Percentiles rank a stretch among this genome's conserved stretches.
Evolutionary conservation across 495 filamentous ascomycete species (phyloP).

Genomic region (Stereocaulon alpinum): DNA sequence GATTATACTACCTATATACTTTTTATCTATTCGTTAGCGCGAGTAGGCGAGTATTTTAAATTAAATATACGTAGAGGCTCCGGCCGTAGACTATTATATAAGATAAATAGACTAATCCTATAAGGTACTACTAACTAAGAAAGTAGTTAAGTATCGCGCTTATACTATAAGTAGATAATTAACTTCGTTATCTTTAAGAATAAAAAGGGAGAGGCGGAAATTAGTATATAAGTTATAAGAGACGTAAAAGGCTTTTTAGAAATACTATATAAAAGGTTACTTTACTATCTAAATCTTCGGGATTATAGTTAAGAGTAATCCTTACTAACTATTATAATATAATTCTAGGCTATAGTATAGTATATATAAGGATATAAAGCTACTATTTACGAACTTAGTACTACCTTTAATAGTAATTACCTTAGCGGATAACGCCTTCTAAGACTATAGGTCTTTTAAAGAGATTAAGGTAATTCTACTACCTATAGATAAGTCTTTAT

Average conservation of each 20-base stretch:
- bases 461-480: slow-evolving; percentile 16
- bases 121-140: no score
- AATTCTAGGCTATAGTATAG: slow-evolving; percentile 14
- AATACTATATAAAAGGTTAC: slow-evolving; percentile 14
- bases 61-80: slow-evolving; percentile 5
- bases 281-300: not conserved
- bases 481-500: slow-evolving; percentile 12
- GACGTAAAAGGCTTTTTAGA: slow-evolving; percentile 17
- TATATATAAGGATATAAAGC: slow-evolving; percentile 16
- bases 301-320: not conserved
- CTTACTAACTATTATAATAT: not conserved
- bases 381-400: slow-evolving; percentile 11
- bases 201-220: slow-evolving; percentile 14
- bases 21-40: slow-evolving; percentile 18
- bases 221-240: slow-evolving; percentile 16
- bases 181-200: slow-evolving; percentile 18
- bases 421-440: slow-evolving; percentile 1
- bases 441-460: slow-evolving; percentile 16
- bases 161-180: slow-evolving; percentile 13
- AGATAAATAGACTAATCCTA: not conserved
- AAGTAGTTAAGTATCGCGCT: not conserved
- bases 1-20: not conserved
- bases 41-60: slow-evolving; percentile 12
- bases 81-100: not conserved
- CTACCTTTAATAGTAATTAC: not conserved